Conservation (phyloP, 345 rosid genomes). For the Physaria fendleri region DNA sequence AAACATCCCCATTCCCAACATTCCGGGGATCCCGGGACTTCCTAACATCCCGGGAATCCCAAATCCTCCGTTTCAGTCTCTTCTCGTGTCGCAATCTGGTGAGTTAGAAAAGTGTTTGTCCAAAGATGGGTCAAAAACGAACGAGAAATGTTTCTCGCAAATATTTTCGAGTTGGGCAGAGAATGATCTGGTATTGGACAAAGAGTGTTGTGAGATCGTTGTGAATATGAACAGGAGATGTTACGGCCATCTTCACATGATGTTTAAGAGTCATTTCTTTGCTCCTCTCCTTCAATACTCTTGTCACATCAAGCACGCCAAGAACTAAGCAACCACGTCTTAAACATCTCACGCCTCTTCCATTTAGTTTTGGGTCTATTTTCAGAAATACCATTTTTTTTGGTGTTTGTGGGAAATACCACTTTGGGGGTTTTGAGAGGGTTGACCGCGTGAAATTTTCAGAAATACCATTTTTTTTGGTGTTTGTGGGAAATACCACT, state of each 20-base stretch:
- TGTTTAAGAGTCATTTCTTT: slow-evolving; percentile 33
- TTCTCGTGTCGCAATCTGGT: slow-evolving; percentile 20
- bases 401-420: too few species aligned
- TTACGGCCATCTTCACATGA: slow-evolving; percentile 11
- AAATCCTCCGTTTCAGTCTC: background rate
- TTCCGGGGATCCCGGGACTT: background rate
- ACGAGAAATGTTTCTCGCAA: slow-evolving; percentile 27
- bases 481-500: too few species aligned
- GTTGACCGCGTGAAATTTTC: too few species aligned
- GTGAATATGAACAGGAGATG: slow-evolving; percentile 24
- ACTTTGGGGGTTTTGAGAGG: too few species aligned
- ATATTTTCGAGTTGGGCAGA: slow-evolving; percentile 30
- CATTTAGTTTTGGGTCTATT: too few species aligned
- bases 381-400: too few species aligned
- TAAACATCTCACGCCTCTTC: background rate
- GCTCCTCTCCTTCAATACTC: slow-evolving; percentile 29
- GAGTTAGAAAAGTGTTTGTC: slow-evolving; percentile 25
- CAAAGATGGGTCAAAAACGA: background rate
- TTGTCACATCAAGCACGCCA: slow-evolving; percentile 29
- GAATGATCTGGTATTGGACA: slow-evolving; percentile 21
- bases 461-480: too few species aligned
- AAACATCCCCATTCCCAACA: slow-evolving; percentile 4
- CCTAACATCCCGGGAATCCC: slow-evolving; percentile 4
- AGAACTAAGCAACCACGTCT: background rate
- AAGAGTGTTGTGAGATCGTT: slow-evolving; percentile 27